phyloP scores from a whole-genome alignment of 176 grass and related monocot species.

The Paspalum notatum region DNA sequence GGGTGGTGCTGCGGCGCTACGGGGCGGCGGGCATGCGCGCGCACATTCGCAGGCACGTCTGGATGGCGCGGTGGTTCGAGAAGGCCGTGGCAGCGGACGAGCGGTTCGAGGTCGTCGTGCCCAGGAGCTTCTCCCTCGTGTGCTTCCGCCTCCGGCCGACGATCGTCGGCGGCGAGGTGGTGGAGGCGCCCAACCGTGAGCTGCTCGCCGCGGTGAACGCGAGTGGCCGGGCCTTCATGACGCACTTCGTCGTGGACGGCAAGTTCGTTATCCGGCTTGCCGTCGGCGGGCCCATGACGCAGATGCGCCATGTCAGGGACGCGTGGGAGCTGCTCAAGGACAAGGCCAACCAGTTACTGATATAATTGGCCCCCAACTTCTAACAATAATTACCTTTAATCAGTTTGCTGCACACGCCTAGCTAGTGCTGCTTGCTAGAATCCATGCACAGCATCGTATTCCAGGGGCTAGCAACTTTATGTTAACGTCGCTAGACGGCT shows the following conservation, averaged over 20 bases:
- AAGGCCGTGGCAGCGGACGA: constrained; percentile 10
- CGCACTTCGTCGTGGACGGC: constrained; percentile 37
- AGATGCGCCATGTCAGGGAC: constrained; percentile 38
- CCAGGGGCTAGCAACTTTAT: no score
- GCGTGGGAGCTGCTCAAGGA: constrained; percentile 45
- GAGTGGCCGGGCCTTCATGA: constrained; percentile 48
- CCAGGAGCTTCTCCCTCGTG: constrained; percentile 37
- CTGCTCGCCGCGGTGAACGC: constrained; percentile 46
- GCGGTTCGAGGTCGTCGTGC: constrained; percentile 50
- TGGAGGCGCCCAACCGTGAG: constrained; percentile 31
- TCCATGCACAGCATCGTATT: no score
- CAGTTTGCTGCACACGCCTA: no score
- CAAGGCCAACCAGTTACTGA: not conserved
- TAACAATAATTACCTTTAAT: no score
- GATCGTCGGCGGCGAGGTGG: not conserved
- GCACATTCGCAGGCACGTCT: constrained; percentile 29
- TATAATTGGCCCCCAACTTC: no score
- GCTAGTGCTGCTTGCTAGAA: no score
- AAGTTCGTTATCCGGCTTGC: constrained; percentile 49
- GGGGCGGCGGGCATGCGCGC: constrained; percentile 33
- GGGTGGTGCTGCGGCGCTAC: constrained; percentile 43
- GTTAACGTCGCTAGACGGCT: no score
- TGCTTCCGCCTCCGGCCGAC: constrained; percentile 39
- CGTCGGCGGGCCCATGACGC: constrained; percentile 42
- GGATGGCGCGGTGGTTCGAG: constrained; percentile 57